A percentile compares a stretch with the other conserved stretches of the same genome.
phyloP scores from a whole-genome alignment of 768 basidiomycete genomes.

The Trametes cubensis region DNA sequence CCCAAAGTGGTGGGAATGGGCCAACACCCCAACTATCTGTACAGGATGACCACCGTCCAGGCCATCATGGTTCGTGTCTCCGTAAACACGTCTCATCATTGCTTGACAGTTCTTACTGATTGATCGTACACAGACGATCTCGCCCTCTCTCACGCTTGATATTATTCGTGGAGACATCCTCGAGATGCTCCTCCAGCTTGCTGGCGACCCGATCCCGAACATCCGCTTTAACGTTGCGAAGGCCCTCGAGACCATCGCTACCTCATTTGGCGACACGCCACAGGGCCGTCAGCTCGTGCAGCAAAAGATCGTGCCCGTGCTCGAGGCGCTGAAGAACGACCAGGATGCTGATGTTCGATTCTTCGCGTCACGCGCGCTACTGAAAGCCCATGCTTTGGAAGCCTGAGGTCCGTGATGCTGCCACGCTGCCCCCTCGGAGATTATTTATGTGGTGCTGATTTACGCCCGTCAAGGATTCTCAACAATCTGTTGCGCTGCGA shows the following conservation, averaged over 20 bases:
- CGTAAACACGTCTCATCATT: conserved; percentile 7
- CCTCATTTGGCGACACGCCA: conserved; percentile 58
- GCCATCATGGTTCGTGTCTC: conserved; percentile 81
- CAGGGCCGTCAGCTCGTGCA: conserved; percentile 79
- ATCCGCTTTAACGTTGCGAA: conserved; percentile 99
- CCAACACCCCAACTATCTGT: conserved; percentile 93
- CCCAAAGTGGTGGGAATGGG: conserved; percentile 99
- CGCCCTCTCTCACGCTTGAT: conserved; percentile 82
- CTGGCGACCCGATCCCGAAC: conserved; percentile 93
- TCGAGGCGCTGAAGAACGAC: conserved; percentile 88
- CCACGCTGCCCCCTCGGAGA: neutral
- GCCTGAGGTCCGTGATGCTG: conserved; percentile 39
- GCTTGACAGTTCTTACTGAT: conserved; percentile 10
- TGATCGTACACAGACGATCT: conserved; percentile 71
- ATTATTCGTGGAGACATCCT: conserved; percentile 86
- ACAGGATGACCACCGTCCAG: conserved; percentile 98
- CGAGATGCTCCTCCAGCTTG: conserved; percentile 78
- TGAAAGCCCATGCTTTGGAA: conserved; percentile 49
- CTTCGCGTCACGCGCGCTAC: conserved; percentile 83
- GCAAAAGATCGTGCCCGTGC: conserved; percentile 74
- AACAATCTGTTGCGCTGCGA: neutral
- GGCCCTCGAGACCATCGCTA: conserved; percentile 85
- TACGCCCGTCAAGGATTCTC: neutral
- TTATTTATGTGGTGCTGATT: neutral
- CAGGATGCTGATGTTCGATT: conserved; percentile 95